Evolutionary conservation across 352 stramenopile genomes (phyloP), one percentile per base, ranked within the genome.

Genomic region (Phytophthora foliorum): DNA sequence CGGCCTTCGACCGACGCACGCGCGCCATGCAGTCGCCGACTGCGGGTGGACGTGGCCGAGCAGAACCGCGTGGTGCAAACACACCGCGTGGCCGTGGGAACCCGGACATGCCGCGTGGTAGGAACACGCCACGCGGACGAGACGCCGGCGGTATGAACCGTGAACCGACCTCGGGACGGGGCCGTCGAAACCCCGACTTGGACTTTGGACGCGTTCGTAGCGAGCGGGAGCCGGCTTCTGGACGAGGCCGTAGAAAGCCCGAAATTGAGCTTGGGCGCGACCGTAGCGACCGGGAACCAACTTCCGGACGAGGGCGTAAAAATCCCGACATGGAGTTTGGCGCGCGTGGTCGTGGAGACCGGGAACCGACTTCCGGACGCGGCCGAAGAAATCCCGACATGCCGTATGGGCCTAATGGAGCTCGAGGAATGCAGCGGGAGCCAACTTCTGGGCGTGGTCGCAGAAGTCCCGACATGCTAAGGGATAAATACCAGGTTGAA

Each of bases 1-100:
- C 72, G 27, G 72, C 72, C 3, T 80, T 80, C 54, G 63, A 76
- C 31, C 61, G 42, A 50, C 72, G 67, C 4, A 65, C 67, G 8
- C 57, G 72, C 14, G 62, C 39, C 6, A 59, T 50, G 55, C 60
- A 72, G 41, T 75, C 71, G 17, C 60, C 62, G 1, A 46, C 19
- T 22, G 36, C 52, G 9, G 38, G 53, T n/a, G 45, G 45, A 17
- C 48, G 27, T 11, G 57, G 57, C 25, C 25, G 34, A 19, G 44
- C 42, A 57, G 42, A 53, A 0, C 22, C n/a, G 44, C 57, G 6
- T 53, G 52, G 48, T 36, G 51, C 42, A 52, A 55, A 54, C 38
- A 63, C 50, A 14, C 50, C 50, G 19, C 57, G 62, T 36, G 67
- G 49, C 4, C 61, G 61, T 22, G 24, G 60, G 38, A 67, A 74